Evolutionary conservation across 2,329 filamentous ascomycete species (phyloP).

Genomic region (Bipolaris bicolor): DNA sequence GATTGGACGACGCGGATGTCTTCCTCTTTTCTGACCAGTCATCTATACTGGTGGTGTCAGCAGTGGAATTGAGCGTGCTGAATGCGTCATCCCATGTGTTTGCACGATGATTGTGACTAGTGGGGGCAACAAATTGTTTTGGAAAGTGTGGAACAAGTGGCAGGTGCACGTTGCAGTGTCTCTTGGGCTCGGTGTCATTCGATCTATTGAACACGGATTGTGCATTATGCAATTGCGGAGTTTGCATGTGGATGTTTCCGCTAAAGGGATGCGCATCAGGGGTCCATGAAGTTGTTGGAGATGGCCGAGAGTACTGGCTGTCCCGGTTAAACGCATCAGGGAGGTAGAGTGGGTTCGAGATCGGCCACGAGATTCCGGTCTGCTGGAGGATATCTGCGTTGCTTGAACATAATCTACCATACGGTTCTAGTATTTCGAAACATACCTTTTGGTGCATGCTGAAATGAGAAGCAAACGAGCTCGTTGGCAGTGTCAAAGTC

Average conservation of each 20-base stretch:
- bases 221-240: constrained; percentile 18
- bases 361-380: constrained; percentile 81
- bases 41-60: constrained; percentile 29
- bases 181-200: constrained; percentile 22
- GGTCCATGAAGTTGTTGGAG: constrained; percentile 6
- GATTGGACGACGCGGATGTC: constrained; percentile 21
- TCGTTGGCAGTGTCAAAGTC: constrained; percentile 72
- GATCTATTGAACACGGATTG: constrained; percentile 16
- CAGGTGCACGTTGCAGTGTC: constrained; percentile 26
- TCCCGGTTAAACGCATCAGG: constrained; percentile 16
- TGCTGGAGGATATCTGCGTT: constrained; percentile 71
- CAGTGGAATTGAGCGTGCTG: constrained; percentile 14
- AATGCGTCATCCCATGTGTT: constrained; percentile 26
- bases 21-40: constrained; percentile 29
- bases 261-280: constrained; percentile 1
- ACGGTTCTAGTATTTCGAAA: constrained; percentile 3
- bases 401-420: constrained; percentile 18
- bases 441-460: constrained; percentile 79
- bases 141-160: constrained; percentile 25
- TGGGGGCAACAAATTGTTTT: constrained; percentile 13
- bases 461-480: constrained; percentile 79
- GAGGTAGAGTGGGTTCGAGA: constrained; percentile 41
- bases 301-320: background rate
- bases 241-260: constrained; percentile 13
- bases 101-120: constrained; percentile 1